Evolutionary conservation across 495 filamentous ascomycete species (phyloP).

Genomic region (Aspergillus conjunctus): DNA sequence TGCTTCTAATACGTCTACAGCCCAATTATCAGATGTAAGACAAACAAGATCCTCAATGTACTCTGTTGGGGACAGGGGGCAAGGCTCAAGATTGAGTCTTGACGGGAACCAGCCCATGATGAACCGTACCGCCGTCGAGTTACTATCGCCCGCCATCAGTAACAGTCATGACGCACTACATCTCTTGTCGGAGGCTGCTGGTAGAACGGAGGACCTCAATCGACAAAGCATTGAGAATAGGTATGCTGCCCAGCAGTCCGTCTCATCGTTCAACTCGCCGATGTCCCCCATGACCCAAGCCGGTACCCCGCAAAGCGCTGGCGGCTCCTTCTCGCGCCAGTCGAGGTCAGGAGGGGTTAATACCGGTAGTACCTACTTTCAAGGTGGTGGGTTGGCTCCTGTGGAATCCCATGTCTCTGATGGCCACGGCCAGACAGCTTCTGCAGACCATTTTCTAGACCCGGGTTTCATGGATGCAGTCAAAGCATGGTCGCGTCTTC

Average conservation of each 20-base stretch:
- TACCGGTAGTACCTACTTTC: constrained; percentile 33
- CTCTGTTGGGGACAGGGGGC: constrained; percentile 31
- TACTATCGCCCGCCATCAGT: constrained; percentile 59
- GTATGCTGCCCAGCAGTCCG: constrained; percentile 42
- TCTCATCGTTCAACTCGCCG: constrained; percentile 47
- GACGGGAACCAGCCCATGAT: constrained; percentile 51
- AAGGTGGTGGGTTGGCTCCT: constrained; percentile 29
- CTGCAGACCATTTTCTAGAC: constrained; percentile 32
- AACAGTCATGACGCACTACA: constrained; percentile 63
- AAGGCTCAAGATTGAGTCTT: constrained; percentile 31
- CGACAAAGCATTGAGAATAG: constrained; percentile 45
- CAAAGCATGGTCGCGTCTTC: constrained; percentile 83
- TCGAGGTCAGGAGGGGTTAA: constrained; percentile 36
- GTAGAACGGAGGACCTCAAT: constrained; percentile 52
- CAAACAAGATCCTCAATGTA: constrained; percentile 34
- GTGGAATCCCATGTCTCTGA: constrained; percentile 38
- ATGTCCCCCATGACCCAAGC: constrained; percentile 45
- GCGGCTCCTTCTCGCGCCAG: constrained; percentile 41
- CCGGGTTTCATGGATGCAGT: constrained; percentile 62
- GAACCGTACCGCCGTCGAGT: constrained; percentile 55
- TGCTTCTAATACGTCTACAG: constrained; percentile 26
- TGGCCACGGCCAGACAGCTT: constrained; percentile 31
- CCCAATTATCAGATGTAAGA: constrained; percentile 36
- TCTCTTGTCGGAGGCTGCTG: constrained; percentile 60
- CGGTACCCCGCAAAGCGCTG: constrained; percentile 41